Conservation (phyloP, 441 rosid species). For the Viola pubescens region DNA sequence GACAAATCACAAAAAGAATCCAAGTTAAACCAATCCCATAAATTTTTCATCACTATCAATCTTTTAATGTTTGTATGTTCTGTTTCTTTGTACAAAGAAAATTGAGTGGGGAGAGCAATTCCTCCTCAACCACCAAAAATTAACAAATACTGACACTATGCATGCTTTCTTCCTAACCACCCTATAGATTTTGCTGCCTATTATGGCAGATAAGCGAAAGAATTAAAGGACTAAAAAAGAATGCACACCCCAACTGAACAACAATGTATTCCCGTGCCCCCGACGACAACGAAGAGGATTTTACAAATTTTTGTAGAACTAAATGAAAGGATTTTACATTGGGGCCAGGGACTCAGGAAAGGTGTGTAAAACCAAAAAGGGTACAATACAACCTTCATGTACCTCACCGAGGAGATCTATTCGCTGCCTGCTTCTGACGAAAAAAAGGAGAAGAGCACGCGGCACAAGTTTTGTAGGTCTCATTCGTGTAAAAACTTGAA, state of each 20-base stretch:
- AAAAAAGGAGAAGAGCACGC: conserved; percentile 9
- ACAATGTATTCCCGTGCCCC: conserved; percentile 23
- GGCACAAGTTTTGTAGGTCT: conserved; percentile 26
- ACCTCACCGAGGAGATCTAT: conserved; percentile 15
- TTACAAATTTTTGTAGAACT: conserved; percentile 26
- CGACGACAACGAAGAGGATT: conserved; percentile 19
- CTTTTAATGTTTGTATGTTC: conserved; percentile 8
- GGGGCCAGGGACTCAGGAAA: conserved; percentile 21
- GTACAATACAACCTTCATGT: conserved; percentile 30
- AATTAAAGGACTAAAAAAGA: conserved; percentile 5
- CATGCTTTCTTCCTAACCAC: conserved; percentile 15
- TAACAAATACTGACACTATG: conserved; percentile 10
- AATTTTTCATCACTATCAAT: conserved; percentile 14
- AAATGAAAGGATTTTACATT: conserved; percentile 25
- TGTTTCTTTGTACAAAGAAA: conserved; percentile 34
- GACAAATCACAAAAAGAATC: neutral
- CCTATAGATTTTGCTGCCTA: conserved; percentile 24
- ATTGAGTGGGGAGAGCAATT: conserved; percentile 29
- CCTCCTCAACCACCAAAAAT: conserved; percentile 32
- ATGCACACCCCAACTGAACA: conserved; percentile 24
- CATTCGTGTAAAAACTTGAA: conserved; percentile 73
- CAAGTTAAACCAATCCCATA: conserved; percentile 7
- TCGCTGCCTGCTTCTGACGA: conserved; percentile 22
- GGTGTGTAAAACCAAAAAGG: conserved; percentile 10
- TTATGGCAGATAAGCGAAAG: conserved; percentile 19